Percentiles rank a stretch among this genome's conserved stretches.
phyloP scores from a whole-genome alignment of 148 eudicot genomes.

The Gaultheria prostrata region DNA sequence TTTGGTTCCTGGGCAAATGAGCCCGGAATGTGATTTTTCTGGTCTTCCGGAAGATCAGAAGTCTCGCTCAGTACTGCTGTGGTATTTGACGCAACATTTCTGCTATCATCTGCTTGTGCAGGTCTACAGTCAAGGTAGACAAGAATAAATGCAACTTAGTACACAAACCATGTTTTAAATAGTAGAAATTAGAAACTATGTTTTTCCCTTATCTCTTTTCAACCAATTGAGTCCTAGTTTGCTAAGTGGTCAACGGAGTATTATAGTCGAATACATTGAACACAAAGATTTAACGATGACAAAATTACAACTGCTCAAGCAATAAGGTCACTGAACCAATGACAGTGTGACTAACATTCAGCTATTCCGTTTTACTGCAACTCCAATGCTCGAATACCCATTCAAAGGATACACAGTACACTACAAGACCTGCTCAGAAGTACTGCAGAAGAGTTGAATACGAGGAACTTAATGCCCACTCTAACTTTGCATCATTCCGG shows the following conservation, averaged over 20 bases:
- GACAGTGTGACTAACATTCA: neutral
- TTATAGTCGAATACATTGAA: neutral
- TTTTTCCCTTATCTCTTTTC: neutral
- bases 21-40: constrained; percentile 27
- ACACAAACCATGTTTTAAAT: constrained; percentile 4
- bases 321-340: neutral
- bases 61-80: constrained; percentile 30
- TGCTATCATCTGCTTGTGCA: constrained; percentile 27
- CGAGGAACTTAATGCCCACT: neutral
- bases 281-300: neutral
- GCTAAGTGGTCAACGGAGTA: neutral
- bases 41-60: constrained; percentile 14
- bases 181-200: neutral
- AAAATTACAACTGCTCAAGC: neutral
- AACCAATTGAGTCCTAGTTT: neutral
- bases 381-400: neutral
- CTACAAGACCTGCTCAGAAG: neutral
- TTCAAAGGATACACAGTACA: neutral
- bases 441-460: neutral
- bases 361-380: neutral
- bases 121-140: constrained; percentile 27
- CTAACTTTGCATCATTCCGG: neutral
- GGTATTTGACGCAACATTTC: constrained; percentile 20
- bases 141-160: constrained; percentile 16
- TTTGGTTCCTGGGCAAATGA: constrained; percentile 24